A percentile compares a stretch with the other conserved stretches of the same genome.
phyloP scores from a whole-genome alignment of 2,329 filamentous ascomycete species.

The Tolypocladium cylindrosporum region DNA sequence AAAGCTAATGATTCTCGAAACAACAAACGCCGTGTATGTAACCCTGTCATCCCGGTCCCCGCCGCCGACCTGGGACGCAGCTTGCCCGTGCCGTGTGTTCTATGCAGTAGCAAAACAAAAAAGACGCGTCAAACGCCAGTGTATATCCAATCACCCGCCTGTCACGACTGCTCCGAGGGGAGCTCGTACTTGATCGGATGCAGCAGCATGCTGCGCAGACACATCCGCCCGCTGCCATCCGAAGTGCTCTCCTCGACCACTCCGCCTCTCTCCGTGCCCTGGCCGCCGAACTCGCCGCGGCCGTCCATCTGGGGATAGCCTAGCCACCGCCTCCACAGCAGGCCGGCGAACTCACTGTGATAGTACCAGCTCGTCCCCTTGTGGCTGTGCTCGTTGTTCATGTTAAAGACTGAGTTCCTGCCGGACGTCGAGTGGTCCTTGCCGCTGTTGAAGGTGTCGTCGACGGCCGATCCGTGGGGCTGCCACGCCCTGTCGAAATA shows the following conservation, averaged over 20 bases:
- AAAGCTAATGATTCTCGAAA: not conserved
- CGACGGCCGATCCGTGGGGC: slow-evolving; percentile 50
- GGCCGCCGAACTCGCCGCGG: slow-evolving; percentile 33
- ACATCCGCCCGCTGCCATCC: slow-evolving; percentile 55
- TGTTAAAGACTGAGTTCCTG: slow-evolving; percentile 55
- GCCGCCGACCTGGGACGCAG: not conserved
- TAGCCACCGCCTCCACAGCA: slow-evolving; percentile 74
- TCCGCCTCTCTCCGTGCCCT: slow-evolving; percentile 39
- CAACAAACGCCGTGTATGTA: not conserved
- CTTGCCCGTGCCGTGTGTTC: not conserved
- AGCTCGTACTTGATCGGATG: slow-evolving; percentile 69
- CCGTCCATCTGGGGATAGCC: slow-evolving; percentile 45
- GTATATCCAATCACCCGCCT: not conserved
- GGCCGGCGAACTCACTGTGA: slow-evolving; percentile 64
- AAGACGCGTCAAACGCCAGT: not conserved
- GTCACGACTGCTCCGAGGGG: slow-evolving; percentile 27
- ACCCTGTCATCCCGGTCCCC: not conserved
- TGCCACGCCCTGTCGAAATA: slow-evolving; percentile 70
- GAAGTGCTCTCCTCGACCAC: slow-evolving; percentile 36
- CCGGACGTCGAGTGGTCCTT: slow-evolving; percentile 56
- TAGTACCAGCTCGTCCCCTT: slow-evolving; percentile 79
- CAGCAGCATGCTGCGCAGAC: slow-evolving; percentile 67
- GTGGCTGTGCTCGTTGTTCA: slow-evolving; percentile 72
- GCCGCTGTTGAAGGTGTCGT: slow-evolving; percentile 70
- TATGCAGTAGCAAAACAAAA: not conserved